Base-by-base conservation (phyloP, 2,329 filamentous ascomycete species). In the Pseudogymnoascus sp. region DNA sequence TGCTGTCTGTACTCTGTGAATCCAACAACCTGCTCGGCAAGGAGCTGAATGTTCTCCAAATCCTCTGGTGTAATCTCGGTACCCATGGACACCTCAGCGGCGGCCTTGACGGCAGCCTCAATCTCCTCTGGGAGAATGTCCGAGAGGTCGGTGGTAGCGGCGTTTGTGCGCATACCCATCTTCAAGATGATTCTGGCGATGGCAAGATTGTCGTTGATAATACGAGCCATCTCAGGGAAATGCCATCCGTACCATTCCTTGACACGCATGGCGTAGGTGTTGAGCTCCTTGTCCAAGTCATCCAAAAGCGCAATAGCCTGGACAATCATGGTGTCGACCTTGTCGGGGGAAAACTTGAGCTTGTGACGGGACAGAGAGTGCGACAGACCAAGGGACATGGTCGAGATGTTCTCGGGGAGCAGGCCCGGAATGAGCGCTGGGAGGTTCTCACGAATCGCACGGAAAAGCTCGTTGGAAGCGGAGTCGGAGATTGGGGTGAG, bases 201-300 rank as follows among this genome's bases (percentile, higher is more conserved):
- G 67, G 92, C 92, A 66, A 96, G 80, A 78, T 99, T 99, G 82
- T 99, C 94, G 76, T 95, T 95, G 69, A 97, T 83, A 73, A 97
- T 96, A 79, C 92, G 93, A 73, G 91, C 92, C 83, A 99, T 87
- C 80, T 99, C 94, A 41, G 94, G 94, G 81, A 97, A 99, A 78
- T 97, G 94, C 94, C 94, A 99, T 72, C 94, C 94, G 75, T 99
- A 99, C 94, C 94, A 99, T 78, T 99, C 94, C 86, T 97, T 97
- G 65, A 97, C 92, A 76, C 94, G 85, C 94, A 99, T 99, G 67
- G 94, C 93, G 74, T 97, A 97, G 70, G 91, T 94, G 81, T 99
- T 99, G 67, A 99, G 82, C 78, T 99, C 94, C 83, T 99, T 99
- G 81, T 99, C 94, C 65, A 99, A 81, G 67, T 99, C 94, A 74